Evolutionary conservation across 805 yeast species (phyloP).

Genomic region (Tetrapisispora fleetii): DNA sequence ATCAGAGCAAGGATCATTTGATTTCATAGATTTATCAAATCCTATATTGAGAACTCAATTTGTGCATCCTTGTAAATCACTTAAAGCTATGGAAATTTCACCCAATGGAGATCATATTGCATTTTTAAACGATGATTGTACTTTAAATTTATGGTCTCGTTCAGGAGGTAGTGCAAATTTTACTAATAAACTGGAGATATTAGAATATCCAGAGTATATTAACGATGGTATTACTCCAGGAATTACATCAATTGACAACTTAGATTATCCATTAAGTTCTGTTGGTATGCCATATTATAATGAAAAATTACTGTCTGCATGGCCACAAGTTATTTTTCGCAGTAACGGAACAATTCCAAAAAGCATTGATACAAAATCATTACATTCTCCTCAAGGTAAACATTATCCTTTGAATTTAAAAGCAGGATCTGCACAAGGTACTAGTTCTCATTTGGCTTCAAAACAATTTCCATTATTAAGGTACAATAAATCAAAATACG

Average conservation of each 20-base stretch:
- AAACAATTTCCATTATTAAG: constrained; percentile 35
- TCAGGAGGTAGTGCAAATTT: constrained; percentile 10
- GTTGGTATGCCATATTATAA: constrained; percentile 85
- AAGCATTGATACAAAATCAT: constrained; percentile 33
- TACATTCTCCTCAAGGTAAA: constrained; percentile 10
- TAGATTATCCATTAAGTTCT: constrained; percentile 48
- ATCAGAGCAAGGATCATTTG: constrained; percentile 71
- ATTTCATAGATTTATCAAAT: constrained; percentile 72
- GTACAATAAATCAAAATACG: constrained; percentile 50
- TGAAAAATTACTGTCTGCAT: constrained; percentile 66
- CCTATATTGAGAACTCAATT: constrained; percentile 40
- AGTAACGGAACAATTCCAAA: constrained; percentile 53
- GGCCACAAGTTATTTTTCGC: constrained; percentile 58
- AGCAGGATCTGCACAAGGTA: not conserved
- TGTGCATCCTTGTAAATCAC: constrained; percentile 29
- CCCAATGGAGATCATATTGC: constrained; percentile 68
- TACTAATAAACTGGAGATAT: constrained; percentile 31
- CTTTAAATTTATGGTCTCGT: constrained; percentile 31
- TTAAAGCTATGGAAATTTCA: constrained; percentile 28
- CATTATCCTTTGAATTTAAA: not conserved
- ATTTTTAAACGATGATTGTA: constrained; percentile 54
- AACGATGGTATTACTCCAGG: constrained; percentile 26
- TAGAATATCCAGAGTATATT: constrained; percentile 47
- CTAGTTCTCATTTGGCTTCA: constrained; percentile 3
- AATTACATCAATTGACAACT: constrained; percentile 33